These are phyloP conservation scores for Globisporangium middletonii DNA, from an alignment of 352 stramenopile genomes.

Conservation along the genomic window DNA sequence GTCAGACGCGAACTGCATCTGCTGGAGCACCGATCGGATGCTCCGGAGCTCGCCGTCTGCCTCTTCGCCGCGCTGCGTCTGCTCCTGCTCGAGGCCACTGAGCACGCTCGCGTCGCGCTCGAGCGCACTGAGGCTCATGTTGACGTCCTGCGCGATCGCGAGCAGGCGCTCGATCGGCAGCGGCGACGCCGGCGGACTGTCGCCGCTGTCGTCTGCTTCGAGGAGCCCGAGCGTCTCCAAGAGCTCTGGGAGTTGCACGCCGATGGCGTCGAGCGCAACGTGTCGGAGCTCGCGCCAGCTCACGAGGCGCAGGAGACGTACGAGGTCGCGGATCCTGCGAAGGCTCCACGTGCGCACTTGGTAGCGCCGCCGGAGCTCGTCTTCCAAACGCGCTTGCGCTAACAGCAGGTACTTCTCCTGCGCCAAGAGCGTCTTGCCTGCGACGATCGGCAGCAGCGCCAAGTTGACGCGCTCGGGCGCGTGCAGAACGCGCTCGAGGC, in stretches of 20 bases:
- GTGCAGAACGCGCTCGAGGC: conserved; percentile 37
- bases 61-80: conserved; percentile 47
- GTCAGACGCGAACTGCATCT: conserved; percentile 37
- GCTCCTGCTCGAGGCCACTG: conserved; percentile 50
- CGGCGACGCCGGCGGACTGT: conserved; percentile 9
- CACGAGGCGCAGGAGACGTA: conserved; percentile 30
- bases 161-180: conserved; percentile 8
- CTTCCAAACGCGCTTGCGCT: conserved; percentile 22
- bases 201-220: conserved; percentile 19
- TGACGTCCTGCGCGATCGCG: conserved; percentile 6
- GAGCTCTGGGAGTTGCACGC: conserved; percentile 12
- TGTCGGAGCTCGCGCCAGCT: conserved; percentile 37
- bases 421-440: conserved; percentile 41
- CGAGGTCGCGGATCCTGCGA: conserved; percentile 30
- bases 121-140: conserved; percentile 19
- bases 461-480: conserved; percentile 34
- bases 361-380: conserved; percentile 39
- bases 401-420: conserved; percentile 44
- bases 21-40: conserved; percentile 34
- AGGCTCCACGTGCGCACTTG: conserved; percentile 26
- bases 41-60: conserved; percentile 35
- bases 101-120: conserved; percentile 37
- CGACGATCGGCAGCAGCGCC: conserved; percentile 20
- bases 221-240: conserved; percentile 12
- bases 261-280: conserved; percentile 21